phyloP scores from a whole-genome alignment of 148 eudicot genomes.

The Dianthus caryophyllus region DNA sequence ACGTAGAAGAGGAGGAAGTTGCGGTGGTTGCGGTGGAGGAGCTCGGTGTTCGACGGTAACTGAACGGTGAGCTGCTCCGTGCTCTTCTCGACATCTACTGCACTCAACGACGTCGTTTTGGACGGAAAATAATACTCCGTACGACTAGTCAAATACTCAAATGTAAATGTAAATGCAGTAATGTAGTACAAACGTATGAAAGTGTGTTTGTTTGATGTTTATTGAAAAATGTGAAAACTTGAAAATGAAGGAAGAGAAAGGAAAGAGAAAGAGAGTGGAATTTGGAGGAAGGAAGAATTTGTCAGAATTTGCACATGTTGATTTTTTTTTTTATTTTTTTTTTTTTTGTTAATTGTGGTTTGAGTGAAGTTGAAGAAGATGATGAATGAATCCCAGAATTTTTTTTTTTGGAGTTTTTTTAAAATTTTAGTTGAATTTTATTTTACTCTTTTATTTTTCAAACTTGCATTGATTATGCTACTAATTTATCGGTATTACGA shows the following conservation, averaged over 20 bases:
- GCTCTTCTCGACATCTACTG: conserved; percentile 50
- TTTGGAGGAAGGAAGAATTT: conserved; percentile 19
- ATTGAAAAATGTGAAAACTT: background rate
- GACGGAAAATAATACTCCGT: too few species aligned
- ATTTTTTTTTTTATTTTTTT: too few species aligned
- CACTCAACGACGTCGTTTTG: conserved; percentile 36
- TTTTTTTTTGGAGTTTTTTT: background rate
- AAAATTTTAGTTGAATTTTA: too few species aligned
- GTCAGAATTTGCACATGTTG: conserved; percentile 61
- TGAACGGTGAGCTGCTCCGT: conserved; percentile 81
- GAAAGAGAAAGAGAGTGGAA: conserved; percentile 10
- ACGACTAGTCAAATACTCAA: too few species aligned
- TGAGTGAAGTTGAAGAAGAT: conserved; percentile 37
- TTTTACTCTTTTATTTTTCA: too few species aligned
- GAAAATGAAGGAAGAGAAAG: conserved; percentile 14
- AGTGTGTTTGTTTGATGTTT: too few species aligned
- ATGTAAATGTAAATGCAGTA: background rate
- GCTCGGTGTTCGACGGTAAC: conserved; percentile 47
- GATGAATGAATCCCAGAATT: conserved; percentile 23
- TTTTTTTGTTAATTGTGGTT: conserved; percentile 14
- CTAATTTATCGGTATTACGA: too few species aligned
- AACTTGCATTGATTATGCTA: too few species aligned
- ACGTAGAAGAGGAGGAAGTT: conserved; percentile 59
- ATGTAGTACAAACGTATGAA: too few species aligned
- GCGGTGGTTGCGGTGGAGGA: conserved; percentile 38